Evolutionary conservation across 495 filamentous ascomycete genomes (phyloP).

Genomic region (Annulohypoxylon moriforme): DNA sequence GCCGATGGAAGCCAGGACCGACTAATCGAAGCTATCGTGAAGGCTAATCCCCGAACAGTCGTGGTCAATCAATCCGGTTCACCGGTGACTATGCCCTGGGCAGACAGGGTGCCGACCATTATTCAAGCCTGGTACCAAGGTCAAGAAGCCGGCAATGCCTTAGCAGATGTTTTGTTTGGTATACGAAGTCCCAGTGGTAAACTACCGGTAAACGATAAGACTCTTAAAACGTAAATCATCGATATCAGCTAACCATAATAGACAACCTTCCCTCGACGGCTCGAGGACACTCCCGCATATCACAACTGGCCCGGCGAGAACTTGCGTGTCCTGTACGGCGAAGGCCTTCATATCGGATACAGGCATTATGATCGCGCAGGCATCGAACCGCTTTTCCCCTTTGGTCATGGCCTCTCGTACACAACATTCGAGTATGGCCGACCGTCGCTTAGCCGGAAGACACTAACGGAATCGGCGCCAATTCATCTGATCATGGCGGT

Average conservation of each 20-base stretch:
- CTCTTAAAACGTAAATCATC: background rate
- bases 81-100: conserved; percentile 89
- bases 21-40: conserved; percentile 74
- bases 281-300: conserved; percentile 85
- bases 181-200: conserved; percentile 85
- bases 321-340: conserved; percentile 80
- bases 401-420: conserved; percentile 87
- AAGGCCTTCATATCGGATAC: conserved; percentile 87
- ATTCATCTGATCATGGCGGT: conserved; percentile 72
- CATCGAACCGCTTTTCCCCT: conserved; percentile 75
- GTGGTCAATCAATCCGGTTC: conserved; percentile 88
- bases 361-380: conserved; percentile 81
- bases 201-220: conserved; percentile 67
- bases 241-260: conserved; percentile 49
- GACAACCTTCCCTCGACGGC: conserved; percentile 73
- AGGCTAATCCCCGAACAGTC: conserved; percentile 77
- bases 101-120: conserved; percentile 71
- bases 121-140: conserved; percentile 84
- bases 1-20: conserved; percentile 75
- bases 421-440: conserved; percentile 77
- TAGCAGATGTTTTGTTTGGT: conserved; percentile 89
- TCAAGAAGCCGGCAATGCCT: conserved; percentile 88
- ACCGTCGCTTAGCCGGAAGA: conserved; percentile 61
- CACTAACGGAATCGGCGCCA: conserved; percentile 63
- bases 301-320: conserved; percentile 88